Percentiles rank a stretch among this genome's conserved stretches.
Evolutionary conservation across 148 eudicot genomes (phyloP).

Genomic region (Diospyros lotus): DNA sequence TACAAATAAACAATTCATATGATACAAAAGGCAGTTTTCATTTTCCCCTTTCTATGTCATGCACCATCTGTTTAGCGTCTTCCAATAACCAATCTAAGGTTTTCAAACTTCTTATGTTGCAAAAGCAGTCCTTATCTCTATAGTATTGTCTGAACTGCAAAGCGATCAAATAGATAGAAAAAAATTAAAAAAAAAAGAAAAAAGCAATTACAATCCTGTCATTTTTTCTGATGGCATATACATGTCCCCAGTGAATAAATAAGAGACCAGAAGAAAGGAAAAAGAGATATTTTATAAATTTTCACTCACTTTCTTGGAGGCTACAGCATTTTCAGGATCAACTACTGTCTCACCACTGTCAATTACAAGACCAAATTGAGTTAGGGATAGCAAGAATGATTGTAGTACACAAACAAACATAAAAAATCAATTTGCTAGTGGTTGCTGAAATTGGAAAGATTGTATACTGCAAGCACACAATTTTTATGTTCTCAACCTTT

Average conservation of each 20-base stretch:
- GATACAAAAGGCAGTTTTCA: neutral
- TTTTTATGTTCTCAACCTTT: constrained; percentile 35
- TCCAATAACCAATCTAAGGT: neutral
- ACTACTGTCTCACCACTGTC: constrained; percentile 40
- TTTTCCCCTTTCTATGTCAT: neutral
- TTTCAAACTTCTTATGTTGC: neutral
- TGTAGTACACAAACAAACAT: neutral
- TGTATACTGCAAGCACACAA: neutral
- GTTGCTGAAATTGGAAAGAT: neutral
- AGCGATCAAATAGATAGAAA: neutral
- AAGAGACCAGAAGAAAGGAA: neutral
- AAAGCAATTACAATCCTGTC: neutral
- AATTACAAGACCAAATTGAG: constrained; percentile 18
- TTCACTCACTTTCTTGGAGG: constrained; percentile 52
- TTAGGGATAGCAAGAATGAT: constrained; percentile 7
- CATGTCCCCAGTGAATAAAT: neutral
- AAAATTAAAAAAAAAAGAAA: neutral
- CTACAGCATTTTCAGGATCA: constrained; percentile 28
- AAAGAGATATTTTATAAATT: neutral
- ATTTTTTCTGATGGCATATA: neutral
- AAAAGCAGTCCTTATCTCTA: neutral
- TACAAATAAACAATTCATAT: neutral
- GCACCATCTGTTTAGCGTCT: neutral
- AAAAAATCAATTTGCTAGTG: neutral
- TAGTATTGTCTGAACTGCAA: neutral